Evolutionary conservation across 2,329 filamentous ascomycete species (phyloP).

Genomic region (Paraconiothyrium brasiliense): DNA sequence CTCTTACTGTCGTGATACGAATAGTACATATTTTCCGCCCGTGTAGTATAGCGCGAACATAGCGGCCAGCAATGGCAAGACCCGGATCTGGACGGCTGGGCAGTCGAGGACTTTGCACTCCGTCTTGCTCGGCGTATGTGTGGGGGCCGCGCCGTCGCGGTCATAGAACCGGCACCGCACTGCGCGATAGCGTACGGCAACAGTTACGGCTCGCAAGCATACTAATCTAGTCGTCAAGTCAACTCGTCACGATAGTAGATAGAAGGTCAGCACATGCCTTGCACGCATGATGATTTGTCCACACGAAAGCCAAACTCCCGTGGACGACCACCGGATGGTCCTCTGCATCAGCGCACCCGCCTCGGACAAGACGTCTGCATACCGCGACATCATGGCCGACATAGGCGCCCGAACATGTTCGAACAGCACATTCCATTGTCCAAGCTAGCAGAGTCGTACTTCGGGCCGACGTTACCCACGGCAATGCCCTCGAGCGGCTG

Average conservation of each 20-base stretch:
- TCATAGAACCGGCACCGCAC: slow-evolving; percentile 62
- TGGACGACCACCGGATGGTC: slow-evolving; percentile 61
- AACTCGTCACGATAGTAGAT: not conserved
- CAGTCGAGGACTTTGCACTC: slow-evolving; percentile 61
- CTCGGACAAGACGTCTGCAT: slow-evolving; percentile 58
- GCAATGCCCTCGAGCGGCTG: slow-evolving; percentile 59
- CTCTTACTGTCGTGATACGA: slow-evolving; percentile 58
- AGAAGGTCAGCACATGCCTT: slow-evolving; percentile 29
- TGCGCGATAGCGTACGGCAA: slow-evolving; percentile 61
- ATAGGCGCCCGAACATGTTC: slow-evolving; percentile 58
- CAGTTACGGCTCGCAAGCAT: slow-evolving; percentile 62
- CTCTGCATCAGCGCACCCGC: slow-evolving; percentile 56
- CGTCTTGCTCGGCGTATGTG: slow-evolving; percentile 44
- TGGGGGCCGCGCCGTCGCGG: slow-evolving; percentile 51
- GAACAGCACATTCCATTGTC: slow-evolving; percentile 65
- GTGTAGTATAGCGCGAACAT: slow-evolving; percentile 61
- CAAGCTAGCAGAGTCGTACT: slow-evolving; percentile 63
- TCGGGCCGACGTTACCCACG: slow-evolving; percentile 65
- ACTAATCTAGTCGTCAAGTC: slow-evolving; percentile 47
- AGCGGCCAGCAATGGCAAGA: slow-evolving; percentile 63
- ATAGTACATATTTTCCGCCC: slow-evolving; percentile 59
- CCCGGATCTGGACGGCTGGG: slow-evolving; percentile 63
- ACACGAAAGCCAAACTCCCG: slow-evolving; percentile 59
- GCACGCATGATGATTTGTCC: slow-evolving; percentile 61
- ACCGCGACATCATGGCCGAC: slow-evolving; percentile 60